Conservation (phyloP, 169 alveolate species). For the Hammondia hammondi region DNA sequence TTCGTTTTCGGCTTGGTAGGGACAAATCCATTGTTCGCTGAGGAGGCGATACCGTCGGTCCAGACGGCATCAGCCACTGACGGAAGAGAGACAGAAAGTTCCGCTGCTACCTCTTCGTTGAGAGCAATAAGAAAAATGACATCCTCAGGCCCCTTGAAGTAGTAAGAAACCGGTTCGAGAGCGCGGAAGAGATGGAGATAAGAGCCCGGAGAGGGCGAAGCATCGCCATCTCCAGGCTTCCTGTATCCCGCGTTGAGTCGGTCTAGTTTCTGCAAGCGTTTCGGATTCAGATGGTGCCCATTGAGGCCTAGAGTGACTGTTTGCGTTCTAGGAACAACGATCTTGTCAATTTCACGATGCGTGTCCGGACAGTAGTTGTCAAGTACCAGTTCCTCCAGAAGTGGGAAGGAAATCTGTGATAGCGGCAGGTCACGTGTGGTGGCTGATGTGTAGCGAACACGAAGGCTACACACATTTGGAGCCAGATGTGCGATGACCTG, state of each 20-base stretch:
- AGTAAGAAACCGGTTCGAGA: constrained; percentile 18
- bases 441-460: constrained; percentile 11
- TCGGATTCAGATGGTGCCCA: not conserved
- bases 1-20: not conserved
- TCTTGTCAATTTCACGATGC: not conserved
- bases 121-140: not conserved
- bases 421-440: not conserved
- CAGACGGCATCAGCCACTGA: not conserved
- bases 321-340: constrained; percentile 19
- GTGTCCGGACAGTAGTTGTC: not conserved
- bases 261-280: not conserved
- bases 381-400: constrained; percentile 1
- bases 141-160: not conserved
- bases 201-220: not conserved
- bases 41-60: not conserved
- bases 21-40: not conserved
- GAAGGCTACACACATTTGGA: not conserved
- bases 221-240: not conserved
- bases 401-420: not conserved
- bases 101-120: constrained; percentile 10
- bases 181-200: constrained; percentile 5
- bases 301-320: not conserved
- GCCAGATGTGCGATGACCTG: not conserved
- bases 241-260: not conserved
- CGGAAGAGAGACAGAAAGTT: not conserved